phyloP scores from a whole-genome alignment of 169 alveolate species.

The Plasmodium berghei region DNA sequence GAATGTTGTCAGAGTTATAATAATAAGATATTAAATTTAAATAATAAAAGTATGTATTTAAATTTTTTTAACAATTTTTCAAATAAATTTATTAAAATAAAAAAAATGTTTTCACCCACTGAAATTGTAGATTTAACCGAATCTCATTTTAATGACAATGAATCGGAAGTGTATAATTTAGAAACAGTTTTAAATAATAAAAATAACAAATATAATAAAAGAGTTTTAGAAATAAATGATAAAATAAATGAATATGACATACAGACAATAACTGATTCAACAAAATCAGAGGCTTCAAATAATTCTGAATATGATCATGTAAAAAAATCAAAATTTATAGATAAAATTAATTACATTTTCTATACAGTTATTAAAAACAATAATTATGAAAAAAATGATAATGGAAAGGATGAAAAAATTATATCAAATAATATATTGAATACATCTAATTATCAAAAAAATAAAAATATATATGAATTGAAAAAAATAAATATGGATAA shows the following conservation, averaged over 20 bases:
- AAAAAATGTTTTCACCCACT: constrained; percentile 4
- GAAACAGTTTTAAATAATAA: no score
- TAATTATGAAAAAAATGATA: neutral
- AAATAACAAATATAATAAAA: no score
- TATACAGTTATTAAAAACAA: constrained; percentile 10
- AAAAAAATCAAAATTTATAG: constrained; percentile 11
- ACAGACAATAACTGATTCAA: no score
- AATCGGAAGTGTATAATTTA: no score
- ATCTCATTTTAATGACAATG: neutral
- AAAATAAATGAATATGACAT: no score
- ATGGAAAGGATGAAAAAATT: neutral
- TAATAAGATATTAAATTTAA: neutral
- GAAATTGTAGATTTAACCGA: neutral
- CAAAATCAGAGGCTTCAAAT: neutral
- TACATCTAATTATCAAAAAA: neutral
- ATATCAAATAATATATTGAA: neutral
- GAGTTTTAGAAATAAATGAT: no score
- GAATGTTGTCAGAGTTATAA: no score
- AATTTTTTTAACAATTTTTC: constrained; percentile 31
- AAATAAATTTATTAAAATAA: constrained; percentile 9
- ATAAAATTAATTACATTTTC: constrained; percentile 16
- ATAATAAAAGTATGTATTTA: constrained; percentile 5
- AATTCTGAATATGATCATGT: neutral
- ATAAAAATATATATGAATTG: neutral
- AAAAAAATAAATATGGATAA: neutral